Evolutionary conservation across 2,329 filamentous ascomycete species (phyloP).

Genomic region (Exserohilum turcica): DNA sequence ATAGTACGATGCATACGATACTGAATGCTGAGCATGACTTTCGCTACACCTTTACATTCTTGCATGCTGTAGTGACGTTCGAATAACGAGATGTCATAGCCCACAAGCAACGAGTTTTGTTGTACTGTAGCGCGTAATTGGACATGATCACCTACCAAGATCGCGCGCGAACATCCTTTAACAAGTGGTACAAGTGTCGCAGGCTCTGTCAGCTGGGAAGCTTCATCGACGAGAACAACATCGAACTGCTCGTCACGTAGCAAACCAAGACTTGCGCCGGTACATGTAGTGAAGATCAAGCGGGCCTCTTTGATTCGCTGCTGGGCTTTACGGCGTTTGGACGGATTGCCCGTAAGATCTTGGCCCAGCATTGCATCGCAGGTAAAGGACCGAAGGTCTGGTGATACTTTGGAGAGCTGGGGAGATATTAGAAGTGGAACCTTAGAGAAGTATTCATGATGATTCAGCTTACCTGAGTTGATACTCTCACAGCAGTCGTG

Average conservation of each 20-base stretch:
- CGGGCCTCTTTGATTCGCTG: slow-evolving; percentile 45
- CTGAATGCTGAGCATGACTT: slow-evolving; percentile 53
- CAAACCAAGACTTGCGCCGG: slow-evolving; percentile 51
- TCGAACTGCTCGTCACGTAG: slow-evolving; percentile 49
- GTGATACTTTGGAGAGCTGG: slow-evolving; percentile 29
- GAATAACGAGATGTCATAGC: slow-evolving; percentile 53
- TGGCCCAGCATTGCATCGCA: slow-evolving; percentile 44
- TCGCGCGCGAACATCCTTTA: slow-evolving; percentile 51
- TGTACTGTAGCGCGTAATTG: slow-evolving; percentile 54
- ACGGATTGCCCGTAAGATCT: slow-evolving; percentile 35
- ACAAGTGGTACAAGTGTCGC: slow-evolving; percentile 29
- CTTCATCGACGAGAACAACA: slow-evolving; percentile 54
- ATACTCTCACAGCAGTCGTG: slow-evolving; percentile 23
- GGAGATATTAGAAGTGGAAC: background rate
- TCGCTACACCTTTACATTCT: slow-evolving; percentile 24
- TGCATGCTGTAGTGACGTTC: slow-evolving; percentile 48
- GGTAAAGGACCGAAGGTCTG: slow-evolving; percentile 25
- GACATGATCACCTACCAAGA: slow-evolving; percentile 56
- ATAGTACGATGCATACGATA: slow-evolving; percentile 53
- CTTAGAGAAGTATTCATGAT: background rate
- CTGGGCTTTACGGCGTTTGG: slow-evolving; percentile 44
- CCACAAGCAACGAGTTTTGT: slow-evolving; percentile 41
- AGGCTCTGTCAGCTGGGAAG: slow-evolving; percentile 56
- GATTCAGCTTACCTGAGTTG: slow-evolving; percentile 23
- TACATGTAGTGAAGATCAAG: slow-evolving; percentile 55